Conservation (phyloP, 768 basidiomycete genomes). For the Naematelia encephala region DNA sequence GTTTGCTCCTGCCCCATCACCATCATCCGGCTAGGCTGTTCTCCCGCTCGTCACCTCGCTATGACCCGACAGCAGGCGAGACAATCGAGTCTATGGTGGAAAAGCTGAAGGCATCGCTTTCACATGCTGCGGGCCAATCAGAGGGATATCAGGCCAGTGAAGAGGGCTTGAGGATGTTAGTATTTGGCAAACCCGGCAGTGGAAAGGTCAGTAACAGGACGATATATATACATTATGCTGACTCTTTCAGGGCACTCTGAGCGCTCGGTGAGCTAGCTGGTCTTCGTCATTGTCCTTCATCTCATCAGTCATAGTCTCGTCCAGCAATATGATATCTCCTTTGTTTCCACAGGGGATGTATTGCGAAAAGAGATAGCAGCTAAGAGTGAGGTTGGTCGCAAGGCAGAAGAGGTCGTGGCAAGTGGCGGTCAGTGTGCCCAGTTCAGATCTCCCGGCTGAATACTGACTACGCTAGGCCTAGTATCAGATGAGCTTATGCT, state of each 20-base stretch:
- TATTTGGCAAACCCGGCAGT: conserved; percentile 52
- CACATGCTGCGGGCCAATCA: neutral
- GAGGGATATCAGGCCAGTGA: conserved; percentile 6
- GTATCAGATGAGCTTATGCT: conserved; percentile 51
- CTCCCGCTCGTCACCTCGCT: neutral
- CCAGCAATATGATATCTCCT: conserved; percentile 49
- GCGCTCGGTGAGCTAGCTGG: conserved; percentile 27
- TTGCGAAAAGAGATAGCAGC: conserved; percentile 49
- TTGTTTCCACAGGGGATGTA: conserved; percentile 51
- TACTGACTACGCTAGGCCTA: conserved; percentile 29
- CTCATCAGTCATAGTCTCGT: conserved; percentile 37
- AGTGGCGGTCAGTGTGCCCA: conserved; percentile 42
- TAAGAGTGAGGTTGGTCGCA: conserved; percentile 41
- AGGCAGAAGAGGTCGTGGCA: conserved; percentile 48
- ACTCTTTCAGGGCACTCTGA: conserved; percentile 35
- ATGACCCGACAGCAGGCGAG: neutral
- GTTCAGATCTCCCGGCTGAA: neutral
- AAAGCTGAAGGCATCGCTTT: conserved; percentile 6
- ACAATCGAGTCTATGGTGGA: neutral
- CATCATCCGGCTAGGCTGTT: neutral
- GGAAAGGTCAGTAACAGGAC: conserved; percentile 27
- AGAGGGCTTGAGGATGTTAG: conserved; percentile 46
- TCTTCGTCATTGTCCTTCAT: neutral
- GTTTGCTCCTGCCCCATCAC: neutral
- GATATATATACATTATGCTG: neutral